Percentiles rank a stretch among this genome's conserved stretches.
Evolutionary conservation across 805 yeast genomes (phyloP).

Genomic region (Kodamaea jinghongensis): DNA sequence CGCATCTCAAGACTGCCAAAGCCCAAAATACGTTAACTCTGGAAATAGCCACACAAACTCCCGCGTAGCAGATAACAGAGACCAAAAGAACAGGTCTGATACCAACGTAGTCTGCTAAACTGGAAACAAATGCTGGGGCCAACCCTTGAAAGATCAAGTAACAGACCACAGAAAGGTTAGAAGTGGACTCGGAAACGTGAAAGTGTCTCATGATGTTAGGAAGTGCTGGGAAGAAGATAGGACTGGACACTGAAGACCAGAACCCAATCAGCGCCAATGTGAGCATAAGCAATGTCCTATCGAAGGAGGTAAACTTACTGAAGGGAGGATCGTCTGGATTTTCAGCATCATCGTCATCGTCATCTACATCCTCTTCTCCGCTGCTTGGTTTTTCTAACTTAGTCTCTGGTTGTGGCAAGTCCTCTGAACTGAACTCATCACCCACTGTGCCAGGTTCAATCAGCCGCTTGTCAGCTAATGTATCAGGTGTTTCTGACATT

Average conservation of each 20-base stretch:
- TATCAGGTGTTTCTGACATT: too few relatives aligned
- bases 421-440: too few relatives aligned
- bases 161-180: slow-evolving; percentile 75
- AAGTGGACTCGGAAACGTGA: slow-evolving; percentile 51
- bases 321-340: slow-evolving; percentile 15
- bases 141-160: slow-evolving; percentile 76
- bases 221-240: slow-evolving; percentile 80
- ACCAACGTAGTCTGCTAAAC: slow-evolving; percentile 68
- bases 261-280: slow-evolving; percentile 49
- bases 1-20: slow-evolving; percentile 60
- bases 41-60: slow-evolving; percentile 67
- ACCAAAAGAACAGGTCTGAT: slow-evolving; percentile 64
- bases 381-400: too few relatives aligned
- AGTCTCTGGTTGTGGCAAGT: too few relatives aligned
- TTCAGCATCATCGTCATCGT: background rate
- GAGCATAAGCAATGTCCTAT: slow-evolving; percentile 38
- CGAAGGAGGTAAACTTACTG: slow-evolving; percentile 44
- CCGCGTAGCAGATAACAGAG: slow-evolving; percentile 55
- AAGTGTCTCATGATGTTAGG: slow-evolving; percentile 56
- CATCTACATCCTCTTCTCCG: too few relatives aligned
- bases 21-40: slow-evolving; percentile 55
- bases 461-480: too few relatives aligned
- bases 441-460: too few relatives aligned
- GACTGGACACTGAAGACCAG: slow-evolving; percentile 70
- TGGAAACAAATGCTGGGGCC: slow-evolving; percentile 66